Conservation (phyloP, 2,329 filamentous ascomycete species). For the Colletotrichum agaves region DNA sequence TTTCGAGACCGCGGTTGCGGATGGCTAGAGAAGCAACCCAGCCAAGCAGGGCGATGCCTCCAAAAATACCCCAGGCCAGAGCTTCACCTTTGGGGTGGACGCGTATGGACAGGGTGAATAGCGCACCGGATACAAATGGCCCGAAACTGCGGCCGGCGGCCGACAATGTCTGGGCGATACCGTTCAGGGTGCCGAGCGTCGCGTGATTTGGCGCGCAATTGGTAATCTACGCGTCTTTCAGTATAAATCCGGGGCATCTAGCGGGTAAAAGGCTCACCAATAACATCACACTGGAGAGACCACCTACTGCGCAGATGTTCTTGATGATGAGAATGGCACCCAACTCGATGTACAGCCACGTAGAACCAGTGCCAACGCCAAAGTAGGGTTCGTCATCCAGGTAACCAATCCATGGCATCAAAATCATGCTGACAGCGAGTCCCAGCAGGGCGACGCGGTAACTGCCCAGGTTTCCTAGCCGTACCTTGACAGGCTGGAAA, state of each 20-base stretch:
- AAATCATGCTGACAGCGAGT: slow-evolving; percentile 82
- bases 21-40: slow-evolving; percentile 86
- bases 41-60: slow-evolving; percentile 81
- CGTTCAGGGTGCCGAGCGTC: slow-evolving; percentile 90
- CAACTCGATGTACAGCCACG: slow-evolving; percentile 84
- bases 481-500: slow-evolving; percentile 81
- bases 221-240: slow-evolving; percentile 72
- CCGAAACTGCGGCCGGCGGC: slow-evolving; percentile 90
- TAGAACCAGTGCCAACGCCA: slow-evolving; percentile 69
- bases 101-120: slow-evolving; percentile 83
- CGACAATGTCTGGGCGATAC: slow-evolving; percentile 91
- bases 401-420: slow-evolving; percentile 93
- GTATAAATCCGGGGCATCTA: neutral
- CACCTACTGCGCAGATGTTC: slow-evolving; percentile 89
- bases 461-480: slow-evolving; percentile 85
- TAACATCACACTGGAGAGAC: slow-evolving; percentile 87
- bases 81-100: slow-evolving; percentile 84
- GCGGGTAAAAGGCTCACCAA: slow-evolving; percentile 67
- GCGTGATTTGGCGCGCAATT: slow-evolving; percentile 90
- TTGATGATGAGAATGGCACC: slow-evolving; percentile 85
- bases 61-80: slow-evolving; percentile 88
- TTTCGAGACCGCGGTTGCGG: slow-evolving; percentile 69
- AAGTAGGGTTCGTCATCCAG: slow-evolving; percentile 67
- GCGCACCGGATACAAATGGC: slow-evolving; percentile 85
- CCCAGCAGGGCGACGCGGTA: slow-evolving; percentile 84